Evolutionary conservation across 23 red algal genomes (phyloP), one percentile per base, ranked within the genome.

Genomic region (Gracilaria gracilis): DNA sequence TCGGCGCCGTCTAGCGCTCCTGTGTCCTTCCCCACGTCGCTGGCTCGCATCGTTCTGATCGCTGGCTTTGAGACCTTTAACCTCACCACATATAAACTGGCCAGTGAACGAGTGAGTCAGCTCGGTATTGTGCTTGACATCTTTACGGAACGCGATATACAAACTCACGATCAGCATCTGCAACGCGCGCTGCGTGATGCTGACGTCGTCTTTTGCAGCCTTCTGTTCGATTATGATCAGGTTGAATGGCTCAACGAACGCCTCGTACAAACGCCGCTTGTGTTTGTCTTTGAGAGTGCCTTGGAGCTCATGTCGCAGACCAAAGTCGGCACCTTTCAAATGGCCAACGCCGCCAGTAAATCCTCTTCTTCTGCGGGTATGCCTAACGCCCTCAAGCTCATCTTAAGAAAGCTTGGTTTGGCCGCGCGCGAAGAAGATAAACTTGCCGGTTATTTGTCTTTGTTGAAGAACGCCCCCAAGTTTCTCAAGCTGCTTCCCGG

Each of bases 221-320:
- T 95, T 0, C 42, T 95, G 31, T 95, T 95, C 42, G 93, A 95
- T 54, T 95, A 83, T 85, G 86, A 95, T 38, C 79, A 74, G 34
- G 86, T 95, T 1, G 86, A 82, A 64, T 95, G 93, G 93, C 86
- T 95, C 53, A 61, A 29, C 21, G 20, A 31, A 8, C 93, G 28
- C 11, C 42, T 95, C 9, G 39, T 35, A 9, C 44, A 47, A 23
- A 23, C 42, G 2, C 75, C 75, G 12, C 16, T 62, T 6, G 80
- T 88, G 14, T 89, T 95, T 55, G 83, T 79, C 9, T 95, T 89
- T 83, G 93, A 95, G 37, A 85, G 91, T 72, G 81, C 91, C 0
- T 72, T 95, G 20, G 86, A 95, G 79, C 67, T 95, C 27, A 95
- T 95, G 93, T 35, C 80, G 21, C 58, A 59, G 0, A 95, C 86